These are phyloP conservation scores for Takashimella koratensis DNA, from an alignment of 1,284 basidiomycete species.

Conservation along the genomic window DNA sequence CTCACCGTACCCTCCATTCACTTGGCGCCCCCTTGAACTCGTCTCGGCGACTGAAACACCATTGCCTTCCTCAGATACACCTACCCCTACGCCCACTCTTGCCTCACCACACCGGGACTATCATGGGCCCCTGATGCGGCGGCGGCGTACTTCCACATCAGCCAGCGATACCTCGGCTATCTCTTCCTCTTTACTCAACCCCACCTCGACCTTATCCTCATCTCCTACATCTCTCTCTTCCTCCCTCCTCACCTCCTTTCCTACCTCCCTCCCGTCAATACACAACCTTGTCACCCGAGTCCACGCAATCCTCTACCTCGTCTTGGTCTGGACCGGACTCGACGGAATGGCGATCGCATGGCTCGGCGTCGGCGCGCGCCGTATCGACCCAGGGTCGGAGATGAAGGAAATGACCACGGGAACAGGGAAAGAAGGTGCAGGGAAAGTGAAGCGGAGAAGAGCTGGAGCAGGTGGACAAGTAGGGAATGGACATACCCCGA, in stretches of 20 bases:
- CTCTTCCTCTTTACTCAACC: no score
- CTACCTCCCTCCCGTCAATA: background rate
- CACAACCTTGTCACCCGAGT: background rate
- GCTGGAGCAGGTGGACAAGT: background rate
- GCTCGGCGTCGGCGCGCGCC: background rate
- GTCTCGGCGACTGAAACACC: no score
- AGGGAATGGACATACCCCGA: no score
- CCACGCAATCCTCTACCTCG: background rate
- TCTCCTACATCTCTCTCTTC: background rate
- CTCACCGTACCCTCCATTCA: no score
- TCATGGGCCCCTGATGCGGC: background rate
- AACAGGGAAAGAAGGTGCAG: slow-evolving; percentile 14
- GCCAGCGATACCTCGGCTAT: no score
- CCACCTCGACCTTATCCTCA: no score
- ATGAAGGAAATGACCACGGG: background rate
- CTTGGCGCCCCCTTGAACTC: no score
- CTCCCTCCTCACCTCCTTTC: background rate
- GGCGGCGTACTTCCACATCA: no score
- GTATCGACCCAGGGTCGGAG: background rate
- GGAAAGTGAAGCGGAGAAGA: slow-evolving; percentile 20
- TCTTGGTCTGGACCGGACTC: background rate
- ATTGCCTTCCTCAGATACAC: no score
- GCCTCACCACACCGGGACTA: no score
- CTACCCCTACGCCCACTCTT: no score
- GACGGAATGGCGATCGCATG: background rate